Base-by-base conservation (phyloP, 192 early-diverging fungal species). In the Rhizophagus clarus region DNA sequence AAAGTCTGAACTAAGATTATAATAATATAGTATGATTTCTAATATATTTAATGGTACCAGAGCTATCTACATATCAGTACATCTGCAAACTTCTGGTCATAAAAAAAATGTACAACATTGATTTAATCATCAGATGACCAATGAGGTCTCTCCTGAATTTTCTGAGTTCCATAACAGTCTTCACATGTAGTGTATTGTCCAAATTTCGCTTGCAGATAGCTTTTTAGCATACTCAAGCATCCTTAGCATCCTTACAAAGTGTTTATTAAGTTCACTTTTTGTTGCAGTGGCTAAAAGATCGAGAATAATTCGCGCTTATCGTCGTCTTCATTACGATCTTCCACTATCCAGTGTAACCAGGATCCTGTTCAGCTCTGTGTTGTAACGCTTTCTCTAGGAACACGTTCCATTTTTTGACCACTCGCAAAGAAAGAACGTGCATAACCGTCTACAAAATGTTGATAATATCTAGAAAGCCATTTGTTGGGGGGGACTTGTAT, bases 361-460 rank as follows among this genome's bases (percentile, higher is more conserved):
- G 74, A 83, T 72, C 40, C 82, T 80, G 64, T 63, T 75, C 61
- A 83, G 37, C 74, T 83, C 82, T 49, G 78, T 42, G 70, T 83
- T 71, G 34, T 83, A 83, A 77, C 75, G 37, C 79, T 80, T 62
- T 83, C 82, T 80, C 68, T 7, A 61, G 79, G 79, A 63, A 83
- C 82, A 61, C 0, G 66, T 45, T 32, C n/a, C 6, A 71, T 34
- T 76, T 61, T 68, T 34, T 49, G 26, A 63, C 51, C 61, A 0
- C 78, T 26, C 24, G 22, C 61, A 22, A 9, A 62, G 7, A 62
- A 12, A 62, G 15, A 0, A 62, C 8, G 20, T 26, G 61, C 20
- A 8, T 22, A 24, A 26, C 61, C 22, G 61, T 24, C 61, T 62
- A 22, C 24, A 62, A 62, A 22, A 62, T 8, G 4, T 62, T 63